Conservation (phyloP, 2,329 filamentous ascomycete genomes). For the Ophiostoma novo-ulmi region DNA sequence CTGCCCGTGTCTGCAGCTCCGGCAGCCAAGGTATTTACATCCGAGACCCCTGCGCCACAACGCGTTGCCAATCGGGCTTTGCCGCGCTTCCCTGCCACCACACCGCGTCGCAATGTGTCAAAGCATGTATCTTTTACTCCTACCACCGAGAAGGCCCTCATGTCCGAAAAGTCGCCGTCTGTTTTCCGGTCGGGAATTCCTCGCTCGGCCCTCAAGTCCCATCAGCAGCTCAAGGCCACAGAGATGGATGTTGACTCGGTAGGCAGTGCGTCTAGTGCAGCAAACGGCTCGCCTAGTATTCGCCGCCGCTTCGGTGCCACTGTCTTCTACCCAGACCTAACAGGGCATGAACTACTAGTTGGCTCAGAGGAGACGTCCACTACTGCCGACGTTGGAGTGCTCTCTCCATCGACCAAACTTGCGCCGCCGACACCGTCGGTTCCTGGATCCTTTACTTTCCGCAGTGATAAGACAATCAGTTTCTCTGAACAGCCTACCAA, state of each 20-base stretch:
- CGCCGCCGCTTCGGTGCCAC: constrained; percentile 31
- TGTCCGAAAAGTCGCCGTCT: constrained; percentile 50
- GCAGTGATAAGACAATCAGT: constrained; percentile 59
- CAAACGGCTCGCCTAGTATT: constrained; percentile 21
- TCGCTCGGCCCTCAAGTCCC: constrained; percentile 39
- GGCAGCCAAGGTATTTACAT: constrained; percentile 27
- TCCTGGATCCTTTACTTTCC: constrained; percentile 60
- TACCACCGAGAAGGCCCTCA: constrained; percentile 51
- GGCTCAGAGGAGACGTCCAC: not conserved
- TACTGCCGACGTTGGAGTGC: not conserved
- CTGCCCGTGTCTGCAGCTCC: constrained; percentile 43
- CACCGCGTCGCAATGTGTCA: constrained; percentile 58
- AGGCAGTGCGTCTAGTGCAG: not conserved
- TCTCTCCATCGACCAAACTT: constrained; percentile 16
- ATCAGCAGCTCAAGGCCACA: constrained; percentile 21
- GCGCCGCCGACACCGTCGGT: constrained; percentile 37
- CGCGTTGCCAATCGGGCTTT: constrained; percentile 49
- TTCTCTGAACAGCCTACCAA: constrained; percentile 46
- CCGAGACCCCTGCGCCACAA: constrained; percentile 45
- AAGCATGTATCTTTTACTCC: constrained; percentile 81
- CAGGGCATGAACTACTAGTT: constrained; percentile 30
- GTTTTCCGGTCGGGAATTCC: constrained; percentile 48
- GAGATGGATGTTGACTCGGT: not conserved
- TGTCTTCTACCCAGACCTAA: constrained; percentile 52
- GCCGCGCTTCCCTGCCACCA: constrained; percentile 52